Evolutionary conservation across 495 filamentous ascomycete species (phyloP).

Genomic region (Cercophora samala): DNA sequence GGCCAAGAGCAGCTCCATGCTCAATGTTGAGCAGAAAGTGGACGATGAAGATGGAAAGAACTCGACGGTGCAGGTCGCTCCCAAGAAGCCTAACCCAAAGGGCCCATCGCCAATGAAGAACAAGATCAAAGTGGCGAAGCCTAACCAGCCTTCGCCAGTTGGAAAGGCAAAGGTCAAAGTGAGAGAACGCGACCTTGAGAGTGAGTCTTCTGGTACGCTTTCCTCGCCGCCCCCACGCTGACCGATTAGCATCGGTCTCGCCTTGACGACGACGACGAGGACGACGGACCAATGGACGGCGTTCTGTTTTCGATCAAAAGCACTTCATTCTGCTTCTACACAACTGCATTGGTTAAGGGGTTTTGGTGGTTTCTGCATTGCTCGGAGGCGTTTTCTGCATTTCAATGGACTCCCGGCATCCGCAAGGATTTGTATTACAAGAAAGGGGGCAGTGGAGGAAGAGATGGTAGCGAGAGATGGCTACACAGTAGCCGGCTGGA

Average conservation of each 20-base stretch:
- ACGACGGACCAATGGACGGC: background rate
- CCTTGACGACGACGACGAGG: background rate
- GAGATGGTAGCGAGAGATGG: background rate
- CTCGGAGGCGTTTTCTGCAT: conserved; percentile 23
- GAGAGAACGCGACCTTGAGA: conserved; percentile 44
- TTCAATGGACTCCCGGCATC: conserved; percentile 16
- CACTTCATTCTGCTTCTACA: conserved; percentile 17
- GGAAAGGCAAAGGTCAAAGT: conserved; percentile 38
- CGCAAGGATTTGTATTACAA: conserved; percentile 9
- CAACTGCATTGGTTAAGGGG: conserved; percentile 26
- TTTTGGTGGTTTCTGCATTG: conserved; percentile 27
- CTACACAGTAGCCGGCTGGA: background rate
- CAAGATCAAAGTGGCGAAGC: conserved; percentile 47
- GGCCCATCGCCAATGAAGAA: conserved; percentile 41
- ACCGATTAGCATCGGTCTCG: conserved; percentile 8
- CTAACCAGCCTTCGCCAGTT: conserved; percentile 34
- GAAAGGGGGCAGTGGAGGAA: background rate
- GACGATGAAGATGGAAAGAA: conserved; percentile 39
- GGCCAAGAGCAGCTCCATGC: conserved; percentile 39
- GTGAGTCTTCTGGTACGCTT: conserved; percentile 49
- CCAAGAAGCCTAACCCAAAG: conserved; percentile 43
- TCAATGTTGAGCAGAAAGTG: conserved; percentile 42
- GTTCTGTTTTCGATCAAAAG: background rate
- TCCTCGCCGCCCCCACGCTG: conserved; percentile 47
- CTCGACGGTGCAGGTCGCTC: conserved; percentile 42